phyloP scores from a whole-genome alignment of 2,329 filamentous ascomycete genomes.

The Pyrenophora tritici-repentis region DNA sequence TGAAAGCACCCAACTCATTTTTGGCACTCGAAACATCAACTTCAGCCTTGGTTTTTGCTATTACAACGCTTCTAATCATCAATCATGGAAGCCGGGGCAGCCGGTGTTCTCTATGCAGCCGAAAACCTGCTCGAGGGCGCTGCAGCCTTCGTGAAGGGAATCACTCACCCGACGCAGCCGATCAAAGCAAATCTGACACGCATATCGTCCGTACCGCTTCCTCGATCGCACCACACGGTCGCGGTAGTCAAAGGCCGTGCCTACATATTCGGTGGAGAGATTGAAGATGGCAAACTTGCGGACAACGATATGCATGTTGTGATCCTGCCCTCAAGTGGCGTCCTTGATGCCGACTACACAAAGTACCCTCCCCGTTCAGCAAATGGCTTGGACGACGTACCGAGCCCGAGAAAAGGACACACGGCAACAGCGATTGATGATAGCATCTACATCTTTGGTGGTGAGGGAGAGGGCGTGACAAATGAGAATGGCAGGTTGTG shows the following conservation, averaged over 20 bases:
- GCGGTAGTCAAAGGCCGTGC: slow-evolving; percentile 59
- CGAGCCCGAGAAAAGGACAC: slow-evolving; percentile 50
- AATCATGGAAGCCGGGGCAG: slow-evolving; percentile 45
- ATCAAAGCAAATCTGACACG: slow-evolving; percentile 58
- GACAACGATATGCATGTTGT: slow-evolving; percentile 59
- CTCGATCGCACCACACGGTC: slow-evolving; percentile 58
- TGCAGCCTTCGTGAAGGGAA: slow-evolving; percentile 54
- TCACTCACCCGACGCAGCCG: slow-evolving; percentile 56
- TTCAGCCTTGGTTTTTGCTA: neutral
- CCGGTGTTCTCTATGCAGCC: slow-evolving; percentile 47
- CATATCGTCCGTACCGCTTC: slow-evolving; percentile 52
- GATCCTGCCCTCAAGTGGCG: slow-evolving; percentile 55
- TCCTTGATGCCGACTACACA: slow-evolving; percentile 51
- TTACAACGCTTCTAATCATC: slow-evolving; percentile 45
- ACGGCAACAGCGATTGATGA: slow-evolving; percentile 51
- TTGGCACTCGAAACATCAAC: neutral
- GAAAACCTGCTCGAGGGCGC: slow-evolving; percentile 47
- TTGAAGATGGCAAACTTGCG: slow-evolving; percentile 48
- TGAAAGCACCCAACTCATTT: neutral
- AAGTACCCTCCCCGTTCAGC: slow-evolving; percentile 39
- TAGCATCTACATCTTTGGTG: slow-evolving; percentile 54
- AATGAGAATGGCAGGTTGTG: slow-evolving; percentile 50
- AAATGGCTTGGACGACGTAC: slow-evolving; percentile 39
- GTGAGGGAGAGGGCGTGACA: slow-evolving; percentile 33
- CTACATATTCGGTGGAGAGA: slow-evolving; percentile 61